A percentile compares a stretch with the other conserved stretches of the same genome.
Conservation (phyloP, 2,329 filamentous ascomycete species). For the Pyricularia pennisetigena region DNA sequence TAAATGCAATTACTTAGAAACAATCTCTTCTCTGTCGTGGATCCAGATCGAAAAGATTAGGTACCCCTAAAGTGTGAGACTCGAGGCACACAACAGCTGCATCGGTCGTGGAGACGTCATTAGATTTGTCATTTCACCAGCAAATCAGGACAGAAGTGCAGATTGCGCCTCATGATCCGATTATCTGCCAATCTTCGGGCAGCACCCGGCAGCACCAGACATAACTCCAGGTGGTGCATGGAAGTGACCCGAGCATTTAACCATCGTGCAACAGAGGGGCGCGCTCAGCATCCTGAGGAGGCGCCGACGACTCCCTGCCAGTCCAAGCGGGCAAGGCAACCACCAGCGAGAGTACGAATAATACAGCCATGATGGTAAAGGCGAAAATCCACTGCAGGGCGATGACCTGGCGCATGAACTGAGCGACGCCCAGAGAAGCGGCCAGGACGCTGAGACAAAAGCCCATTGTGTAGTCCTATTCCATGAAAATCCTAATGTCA, state of each 20-base stretch:
- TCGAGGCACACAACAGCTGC: not conserved
- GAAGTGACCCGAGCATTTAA: not conserved
- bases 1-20: not conserved
- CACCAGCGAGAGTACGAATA: constrained; percentile 59
- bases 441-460: constrained; percentile 66
- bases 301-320: constrained; percentile 27
- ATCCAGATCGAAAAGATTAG: not conserved
- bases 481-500: constrained; percentile 5
- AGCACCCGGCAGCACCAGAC: not conserved
- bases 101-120: not conserved
- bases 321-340: constrained; percentile 54
- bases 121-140: not conserved
- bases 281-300: constrained; percentile 40
- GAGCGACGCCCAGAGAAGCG: constrained; percentile 66
- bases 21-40: not conserved
- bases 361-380: constrained; percentile 67
- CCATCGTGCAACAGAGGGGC: constrained; percentile 43
- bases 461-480: constrained; percentile 62
- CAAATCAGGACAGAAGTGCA: not conserved
- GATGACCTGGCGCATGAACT: constrained; percentile 63
- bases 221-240: not conserved
- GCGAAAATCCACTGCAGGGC: constrained; percentile 91
- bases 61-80: not conserved
- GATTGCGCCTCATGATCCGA: not conserved
- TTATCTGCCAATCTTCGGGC: not conserved